A percentile compares a stretch with the other conserved stretches of the same genome.
Conservation (phyloP, 306 rosid species). For the Inga oerstediana region DNA sequence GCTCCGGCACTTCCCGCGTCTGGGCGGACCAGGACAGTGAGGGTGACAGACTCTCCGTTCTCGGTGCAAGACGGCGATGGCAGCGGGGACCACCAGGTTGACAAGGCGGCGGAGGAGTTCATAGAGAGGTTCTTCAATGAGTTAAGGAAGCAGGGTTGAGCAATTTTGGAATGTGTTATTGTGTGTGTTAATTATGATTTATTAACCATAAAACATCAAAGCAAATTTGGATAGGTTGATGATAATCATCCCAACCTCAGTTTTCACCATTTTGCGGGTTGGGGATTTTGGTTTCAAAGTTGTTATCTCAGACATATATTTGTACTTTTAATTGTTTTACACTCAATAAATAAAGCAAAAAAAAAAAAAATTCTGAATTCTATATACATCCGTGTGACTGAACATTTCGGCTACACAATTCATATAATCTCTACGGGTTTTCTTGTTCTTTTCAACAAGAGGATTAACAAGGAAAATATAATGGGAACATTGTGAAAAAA, state of each 20-base stretch:
- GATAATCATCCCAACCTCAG: neutral
- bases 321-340: neutral
- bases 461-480: neutral
- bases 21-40: constrained; percentile 59
- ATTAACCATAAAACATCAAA: neutral
- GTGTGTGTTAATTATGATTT: neutral
- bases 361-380: neutral
- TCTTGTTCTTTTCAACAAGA: neutral
- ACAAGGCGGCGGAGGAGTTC: constrained; percentile 83
- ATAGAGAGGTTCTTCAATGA: constrained; percentile 72
- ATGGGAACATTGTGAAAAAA: neutral
- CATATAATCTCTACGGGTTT: neutral
- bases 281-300: neutral
- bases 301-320: neutral
- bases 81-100: too few species aligned
- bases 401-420: neutral
- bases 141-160: constrained; percentile 48
- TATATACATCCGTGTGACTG: neutral
- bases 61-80: too few species aligned
- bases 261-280: neutral
- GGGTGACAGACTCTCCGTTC: constrained; percentile 92
- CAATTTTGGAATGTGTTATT: neutral
- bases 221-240: neutral
- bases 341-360: neutral
- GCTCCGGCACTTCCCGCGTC: constrained; percentile 64